Percentiles rank a stretch among this genome's conserved stretches.
phyloP scores from a whole-genome alignment of 2,329 filamentous ascomycete species.

The Alternaria dauci region DNA sequence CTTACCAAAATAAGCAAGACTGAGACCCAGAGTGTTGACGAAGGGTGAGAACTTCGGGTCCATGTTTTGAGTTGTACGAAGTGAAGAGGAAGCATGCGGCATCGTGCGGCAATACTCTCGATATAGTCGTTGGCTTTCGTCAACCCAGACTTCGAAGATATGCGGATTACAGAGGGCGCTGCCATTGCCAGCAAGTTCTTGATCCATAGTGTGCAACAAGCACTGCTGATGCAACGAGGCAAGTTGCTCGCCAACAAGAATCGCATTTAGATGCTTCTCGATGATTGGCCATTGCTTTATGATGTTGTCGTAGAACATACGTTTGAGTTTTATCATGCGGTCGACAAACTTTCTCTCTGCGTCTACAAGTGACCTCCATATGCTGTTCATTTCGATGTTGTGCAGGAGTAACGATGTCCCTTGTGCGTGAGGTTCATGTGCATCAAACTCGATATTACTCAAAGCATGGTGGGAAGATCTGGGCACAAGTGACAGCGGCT shows the following conservation, averaged over 20 bases:
- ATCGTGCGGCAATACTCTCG: conserved; percentile 35
- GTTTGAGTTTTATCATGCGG: conserved; percentile 33
- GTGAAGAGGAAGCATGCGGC: conserved; percentile 36
- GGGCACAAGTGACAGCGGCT: conserved; percentile 22
- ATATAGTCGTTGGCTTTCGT: conserved; percentile 29
- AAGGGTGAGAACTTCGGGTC: conserved; percentile 38
- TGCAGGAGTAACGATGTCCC: conserved; percentile 7
- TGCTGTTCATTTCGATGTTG: conserved; percentile 29
- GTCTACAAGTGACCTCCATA: conserved; percentile 34
- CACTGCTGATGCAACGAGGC: conserved; percentile 28
- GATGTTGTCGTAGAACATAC: conserved; percentile 39
- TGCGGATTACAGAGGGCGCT: conserved; percentile 28
- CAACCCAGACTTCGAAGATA: conserved; percentile 36
- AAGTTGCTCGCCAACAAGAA: conserved; percentile 31
- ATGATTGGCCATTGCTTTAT: conserved; percentile 39
- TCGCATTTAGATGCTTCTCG: conserved; percentile 34
- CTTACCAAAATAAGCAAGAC: conserved; percentile 33
- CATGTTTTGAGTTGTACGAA: conserved; percentile 29
- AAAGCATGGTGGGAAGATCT: conserved; percentile 24
- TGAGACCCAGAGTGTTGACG: conserved; percentile 38
- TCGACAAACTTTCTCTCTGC: conserved; percentile 38
- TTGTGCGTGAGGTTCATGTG: not conserved
- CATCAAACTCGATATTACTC: not conserved
- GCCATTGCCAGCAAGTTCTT: conserved; percentile 20
- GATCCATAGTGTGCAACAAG: conserved; percentile 31